phyloP scores from a whole-genome alignment of 1,139 yeast genomes.

The Taphrina pruni region DNA sequence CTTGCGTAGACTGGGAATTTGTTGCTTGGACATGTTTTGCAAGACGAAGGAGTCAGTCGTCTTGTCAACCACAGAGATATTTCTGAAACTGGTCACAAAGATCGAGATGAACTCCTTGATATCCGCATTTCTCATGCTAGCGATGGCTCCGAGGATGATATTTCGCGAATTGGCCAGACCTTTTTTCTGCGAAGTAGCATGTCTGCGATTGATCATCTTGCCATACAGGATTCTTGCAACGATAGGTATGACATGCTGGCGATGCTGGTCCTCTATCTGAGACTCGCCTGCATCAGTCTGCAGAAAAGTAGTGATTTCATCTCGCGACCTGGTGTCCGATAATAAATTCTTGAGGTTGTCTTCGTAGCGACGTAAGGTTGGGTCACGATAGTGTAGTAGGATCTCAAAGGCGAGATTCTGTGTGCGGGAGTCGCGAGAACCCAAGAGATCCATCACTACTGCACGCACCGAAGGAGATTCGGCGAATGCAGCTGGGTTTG shows the following conservation, averaged over 20 bases:
- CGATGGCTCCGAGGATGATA: constrained; percentile 75
- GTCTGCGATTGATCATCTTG: constrained; percentile 57
- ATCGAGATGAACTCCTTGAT: constrained; percentile 66
- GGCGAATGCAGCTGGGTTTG: constrained; percentile 61
- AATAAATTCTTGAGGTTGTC: constrained; percentile 76
- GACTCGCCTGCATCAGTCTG: constrained; percentile 57
- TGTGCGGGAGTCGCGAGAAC: constrained; percentile 66
- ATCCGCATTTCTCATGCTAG: constrained; percentile 63
- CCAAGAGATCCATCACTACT: constrained; percentile 63
- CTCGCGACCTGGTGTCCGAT: constrained; percentile 83
- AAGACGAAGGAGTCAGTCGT: constrained; percentile 31
- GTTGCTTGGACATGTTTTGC: not conserved
- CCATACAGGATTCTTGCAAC: constrained; percentile 84
- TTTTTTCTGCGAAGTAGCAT: constrained; percentile 56
- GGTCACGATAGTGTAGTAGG: constrained; percentile 68
- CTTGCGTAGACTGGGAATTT: constrained; percentile 56
- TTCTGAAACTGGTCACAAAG: constrained; percentile 63
- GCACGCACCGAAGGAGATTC: constrained; percentile 62
- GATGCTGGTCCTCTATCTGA: constrained; percentile 67
- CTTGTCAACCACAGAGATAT: constrained; percentile 54
- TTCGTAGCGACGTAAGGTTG: constrained; percentile 66
- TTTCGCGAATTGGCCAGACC: constrained; percentile 73
- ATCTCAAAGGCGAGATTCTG: constrained; percentile 78
- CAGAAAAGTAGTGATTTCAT: constrained; percentile 74
- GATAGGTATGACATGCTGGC: constrained; percentile 67